phyloP scores from a whole-genome alignment of 345 rosid genomes.

The Linum tenue region DNA sequence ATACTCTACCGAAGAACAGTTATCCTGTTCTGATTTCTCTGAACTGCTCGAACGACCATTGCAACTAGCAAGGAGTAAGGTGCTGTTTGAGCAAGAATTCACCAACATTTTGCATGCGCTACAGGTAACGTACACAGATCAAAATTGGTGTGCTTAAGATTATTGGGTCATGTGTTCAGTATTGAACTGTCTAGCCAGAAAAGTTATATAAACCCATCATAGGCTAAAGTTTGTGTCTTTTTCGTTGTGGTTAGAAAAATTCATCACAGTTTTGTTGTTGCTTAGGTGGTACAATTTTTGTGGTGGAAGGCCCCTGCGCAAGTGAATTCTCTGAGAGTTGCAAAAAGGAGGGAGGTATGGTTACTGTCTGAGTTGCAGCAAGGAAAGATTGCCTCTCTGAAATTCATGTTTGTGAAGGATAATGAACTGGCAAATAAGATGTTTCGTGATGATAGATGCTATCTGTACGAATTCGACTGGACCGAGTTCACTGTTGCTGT shows the following conservation, averaged over 20 bases:
- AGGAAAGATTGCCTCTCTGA: constrained; percentile 29
- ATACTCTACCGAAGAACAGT: constrained; percentile 30
- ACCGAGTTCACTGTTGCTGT: constrained; percentile 30
- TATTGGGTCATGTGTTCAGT: neutral
- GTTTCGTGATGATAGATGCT: constrained; percentile 3
- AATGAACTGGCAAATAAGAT: constrained; percentile 21
- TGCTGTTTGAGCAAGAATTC: constrained; percentile 36
- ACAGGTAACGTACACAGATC: constrained; percentile 42
- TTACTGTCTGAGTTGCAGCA: constrained; percentile 33
- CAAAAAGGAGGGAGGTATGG: constrained; percentile 15
- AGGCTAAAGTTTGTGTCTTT: neutral
- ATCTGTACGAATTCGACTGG: constrained; percentile 28
- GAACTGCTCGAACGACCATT: constrained; percentile 41
- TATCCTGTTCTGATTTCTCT: constrained; percentile 19
- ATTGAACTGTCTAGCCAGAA: too few relatives aligned
- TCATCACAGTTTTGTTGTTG: neutral
- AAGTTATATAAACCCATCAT: too few relatives aligned
- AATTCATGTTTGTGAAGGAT: constrained; percentile 33
- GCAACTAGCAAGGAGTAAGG: constrained; percentile 47
- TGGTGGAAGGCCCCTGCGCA: constrained; percentile 42
- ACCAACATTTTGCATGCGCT: constrained; percentile 62
- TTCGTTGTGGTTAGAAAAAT: neutral
- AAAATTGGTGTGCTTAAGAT: neutral
- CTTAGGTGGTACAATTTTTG: constrained; percentile 59
- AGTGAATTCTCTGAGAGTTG: constrained; percentile 5